A percentile compares a stretch with the other conserved stretches of the same genome.
Evolutionary conservation across 1,139 yeast species (phyloP).

Genomic region (Taphrina pruni): DNA sequence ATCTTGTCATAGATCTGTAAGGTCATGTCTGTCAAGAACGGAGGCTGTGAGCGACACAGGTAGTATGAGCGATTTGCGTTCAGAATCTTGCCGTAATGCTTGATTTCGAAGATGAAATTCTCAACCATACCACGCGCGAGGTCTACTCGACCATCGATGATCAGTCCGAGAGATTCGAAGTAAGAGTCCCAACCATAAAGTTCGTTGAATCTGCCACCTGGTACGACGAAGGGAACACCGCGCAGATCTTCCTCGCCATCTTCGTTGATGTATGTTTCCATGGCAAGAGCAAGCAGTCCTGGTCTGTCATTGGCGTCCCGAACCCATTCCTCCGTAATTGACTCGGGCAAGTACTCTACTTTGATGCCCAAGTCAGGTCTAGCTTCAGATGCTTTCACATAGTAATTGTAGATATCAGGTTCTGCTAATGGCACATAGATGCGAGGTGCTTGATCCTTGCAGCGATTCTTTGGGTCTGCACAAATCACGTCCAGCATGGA

Average conservation of each 20-base stretch:
- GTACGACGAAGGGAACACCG: constrained; percentile 89
- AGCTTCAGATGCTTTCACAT: constrained; percentile 59
- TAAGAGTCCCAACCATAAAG: constrained; percentile 98
- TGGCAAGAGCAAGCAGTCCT: constrained; percentile 82
- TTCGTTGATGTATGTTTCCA: constrained; percentile 57
- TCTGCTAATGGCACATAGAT: constrained; percentile 77
- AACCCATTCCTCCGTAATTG: constrained; percentile 71
- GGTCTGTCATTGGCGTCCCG: constrained; percentile 80
- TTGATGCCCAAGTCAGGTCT: constrained; percentile 69
- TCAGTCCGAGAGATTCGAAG: constrained; percentile 83
- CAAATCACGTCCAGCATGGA: constrained; percentile 71
- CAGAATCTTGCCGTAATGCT: constrained; percentile 87
- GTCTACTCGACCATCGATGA: constrained; percentile 68
- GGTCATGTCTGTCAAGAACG: constrained; percentile 95
- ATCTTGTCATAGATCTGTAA: constrained; percentile 70
- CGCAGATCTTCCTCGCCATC: constrained; percentile 62
- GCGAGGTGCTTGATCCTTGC: constrained; percentile 69
- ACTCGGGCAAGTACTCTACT: constrained; percentile 70
- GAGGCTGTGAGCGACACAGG: constrained; percentile 93
- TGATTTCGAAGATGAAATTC: constrained; percentile 87
- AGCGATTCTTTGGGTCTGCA: constrained; percentile 73
- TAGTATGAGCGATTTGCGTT: constrained; percentile 95
- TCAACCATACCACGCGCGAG: constrained; percentile 91
- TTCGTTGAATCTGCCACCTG: constrained; percentile 97
- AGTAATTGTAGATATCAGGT: constrained; percentile 75